These are phyloP conservation scores for Ramalina intermedia DNA, from an alignment of 495 filamentous ascomycete species.

Conservation along the genomic window DNA sequence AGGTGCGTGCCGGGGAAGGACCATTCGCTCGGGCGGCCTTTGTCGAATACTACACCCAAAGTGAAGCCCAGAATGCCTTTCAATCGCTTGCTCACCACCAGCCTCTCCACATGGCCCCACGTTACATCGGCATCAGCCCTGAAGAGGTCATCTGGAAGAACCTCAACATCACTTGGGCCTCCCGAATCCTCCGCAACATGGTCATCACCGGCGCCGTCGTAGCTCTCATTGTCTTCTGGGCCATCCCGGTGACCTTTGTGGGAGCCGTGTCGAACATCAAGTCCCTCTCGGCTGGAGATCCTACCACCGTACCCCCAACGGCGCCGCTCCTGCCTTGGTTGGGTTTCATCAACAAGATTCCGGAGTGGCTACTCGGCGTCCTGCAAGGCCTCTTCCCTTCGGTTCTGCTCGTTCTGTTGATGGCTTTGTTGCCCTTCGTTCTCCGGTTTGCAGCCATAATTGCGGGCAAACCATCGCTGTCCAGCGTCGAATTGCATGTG, in stretches of 20 bases:
- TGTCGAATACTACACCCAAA: conserved; percentile 70
- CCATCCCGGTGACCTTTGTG: conserved; percentile 81
- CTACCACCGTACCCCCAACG: neutral
- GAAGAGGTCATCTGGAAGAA: conserved; percentile 82
- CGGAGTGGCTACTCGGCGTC: conserved; percentile 56
- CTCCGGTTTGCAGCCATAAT: conserved; percentile 68
- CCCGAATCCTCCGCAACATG: conserved; percentile 57
- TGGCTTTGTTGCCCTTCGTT: conserved; percentile 79
- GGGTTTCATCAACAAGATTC: conserved; percentile 59
- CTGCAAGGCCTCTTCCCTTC: conserved; percentile 75
- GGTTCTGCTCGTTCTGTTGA: conserved; percentile 67
- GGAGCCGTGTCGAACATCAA: conserved; percentile 78
- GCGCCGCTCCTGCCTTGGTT: conserved; percentile 36
- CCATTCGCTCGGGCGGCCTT: conserved; percentile 50
- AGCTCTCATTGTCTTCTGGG: conserved; percentile 86
- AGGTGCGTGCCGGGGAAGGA: conserved; percentile 55
- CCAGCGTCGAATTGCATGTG: conserved; percentile 68
- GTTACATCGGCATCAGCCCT: conserved; percentile 75
- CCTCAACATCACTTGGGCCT: conserved; percentile 78
- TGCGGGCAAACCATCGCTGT: conserved; percentile 61
- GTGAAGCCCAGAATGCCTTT: conserved; percentile 71
- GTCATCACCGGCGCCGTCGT: conserved; percentile 55
- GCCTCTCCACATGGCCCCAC: conserved; percentile 82
- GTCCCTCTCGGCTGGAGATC: conserved; percentile 27
- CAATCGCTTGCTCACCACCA: conserved; percentile 77